Base-by-base conservation (phyloP, 2,329 filamentous ascomycete species). In the Alternaria infectoria region DNA sequence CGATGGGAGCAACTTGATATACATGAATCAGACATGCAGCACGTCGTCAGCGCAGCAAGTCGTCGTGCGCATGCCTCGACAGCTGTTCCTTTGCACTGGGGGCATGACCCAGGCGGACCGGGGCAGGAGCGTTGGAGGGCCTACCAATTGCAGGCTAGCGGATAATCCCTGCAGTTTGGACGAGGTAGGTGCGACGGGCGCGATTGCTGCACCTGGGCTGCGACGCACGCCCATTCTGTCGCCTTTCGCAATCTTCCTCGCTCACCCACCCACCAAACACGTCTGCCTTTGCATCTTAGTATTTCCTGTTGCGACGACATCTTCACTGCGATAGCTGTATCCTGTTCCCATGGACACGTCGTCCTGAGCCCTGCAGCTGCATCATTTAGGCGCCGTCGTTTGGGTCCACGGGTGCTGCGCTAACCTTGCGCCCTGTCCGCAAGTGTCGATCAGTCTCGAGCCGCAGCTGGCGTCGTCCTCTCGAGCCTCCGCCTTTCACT, bases 401-500 rank as follows among this genome's bases (percentile, higher is more conserved):
- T 59, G 43, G 40, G 36, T 57, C 58, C 54, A 54, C 52, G 52
- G 32, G 51, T 55, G 57, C 58, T 57, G 59, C 59, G 59, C 59
- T 57, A 61, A 61, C 49, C 30, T 40, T 54, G 36, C 50, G 57
- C 50, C 57, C 36, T 49, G 49, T 47, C 57, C 58, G 60, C 56
- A 57, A 47, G 43, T 56, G 59, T 61, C 61, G 61, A 65, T 67
- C 64, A 52, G 49, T 52, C 57, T 59, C 50, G 46, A 62, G 59
- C 62, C 62, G 62, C 62, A 62, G 59, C 61, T 57, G 59, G 54
- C 54, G 54, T 57, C 59, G 58, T 49, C 45, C 54, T 47, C 54
- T 57, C 52, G 52, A 62, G 32, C 58, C 54, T 59, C 57, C 54
- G 43, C 49, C 58, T 19, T 64, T 32, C 45, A 50, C 50, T 54